Base-by-base conservation (phyloP, 2,329 filamentous ascomycete genomes). In the Daldinia eschscholtzii region DNA sequence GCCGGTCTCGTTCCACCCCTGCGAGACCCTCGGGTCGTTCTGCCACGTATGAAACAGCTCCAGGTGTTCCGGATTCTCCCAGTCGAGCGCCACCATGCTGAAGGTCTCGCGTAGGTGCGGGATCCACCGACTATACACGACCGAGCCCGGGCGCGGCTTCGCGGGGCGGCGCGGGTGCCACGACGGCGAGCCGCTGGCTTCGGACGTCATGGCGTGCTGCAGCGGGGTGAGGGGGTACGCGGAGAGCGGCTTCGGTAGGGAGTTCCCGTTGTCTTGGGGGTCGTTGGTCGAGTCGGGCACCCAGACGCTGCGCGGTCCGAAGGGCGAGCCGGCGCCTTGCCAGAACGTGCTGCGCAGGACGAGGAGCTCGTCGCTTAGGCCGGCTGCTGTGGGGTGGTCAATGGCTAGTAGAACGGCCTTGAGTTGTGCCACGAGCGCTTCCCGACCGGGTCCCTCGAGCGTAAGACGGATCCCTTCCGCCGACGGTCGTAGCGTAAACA, bases 1-100 rank as follows among this genome's bases (percentile, higher is more conserved):
- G 35, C 92, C 92, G 1, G 90, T 92, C 81, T 93, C 89, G 76
- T 93, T 92, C 92, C 92, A 94, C 3, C 92, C 92, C 75, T 91
- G 87, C 3, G 91, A 91, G 35, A 95, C 92, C 57, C 92, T 90
- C 59, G 92, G 92, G 76, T 94, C 92, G 76, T 95, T 95, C 80
- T 94, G 92, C 92, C 92, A 95, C 64, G 84, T 85, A 80, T 94
- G 89, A 83, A 95, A 94, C 4, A 93, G 83, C 15, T 83, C 81
- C 57, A 94, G 80, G 79, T 95, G 92, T 74, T 87, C 84, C 1
- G 82, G 76, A 74, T 92, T 83, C 35, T 84, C 76, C 80, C 87
- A 92, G 78, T 94, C 90, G 1, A 95, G 84, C 10, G 88, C 89
- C n/a, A 92, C 84, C 83, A 94, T 91, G 67, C 90, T 92, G 78